phyloP scores from a whole-genome alignment of 2,329 filamentous ascomycete species.

The Trematosphaeria pertusa region DNA sequence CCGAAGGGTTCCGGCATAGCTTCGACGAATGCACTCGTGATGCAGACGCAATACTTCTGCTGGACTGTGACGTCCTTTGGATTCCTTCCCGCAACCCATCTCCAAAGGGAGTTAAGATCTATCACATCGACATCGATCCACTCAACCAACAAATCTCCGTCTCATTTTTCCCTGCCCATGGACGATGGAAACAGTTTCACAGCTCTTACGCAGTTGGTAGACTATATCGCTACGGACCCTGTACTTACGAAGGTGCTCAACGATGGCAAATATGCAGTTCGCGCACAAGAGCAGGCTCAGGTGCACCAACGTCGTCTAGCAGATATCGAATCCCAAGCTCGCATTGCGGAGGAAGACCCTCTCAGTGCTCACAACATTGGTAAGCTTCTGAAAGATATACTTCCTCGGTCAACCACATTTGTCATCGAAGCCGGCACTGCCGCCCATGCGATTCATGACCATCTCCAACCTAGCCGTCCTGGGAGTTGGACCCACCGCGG shows the following conservation, averaged over 20 bases:
- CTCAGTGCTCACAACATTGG: slow-evolving; percentile 26
- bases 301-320: slow-evolving; percentile 26
- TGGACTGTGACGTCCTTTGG: slow-evolving; percentile 33
- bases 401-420: slow-evolving; percentile 18
- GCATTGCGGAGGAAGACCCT: slow-evolving; percentile 20
- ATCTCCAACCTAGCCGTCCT: slow-evolving; percentile 33
- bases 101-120: slow-evolving; percentile 60
- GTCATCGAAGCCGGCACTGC: slow-evolving; percentile 22
- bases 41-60: slow-evolving; percentile 23
- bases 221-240: slow-evolving; percentile 23
- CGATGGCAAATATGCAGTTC: slow-evolving; percentile 2
- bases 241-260: slow-evolving; percentile 5
- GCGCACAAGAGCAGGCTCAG: slow-evolving; percentile 7
- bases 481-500: slow-evolving; percentile 63
- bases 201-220: slow-evolving; percentile 44
- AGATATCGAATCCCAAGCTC: slow-evolving; percentile 25
- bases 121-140: slow-evolving; percentile 71
- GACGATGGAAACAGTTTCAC: slow-evolving; percentile 67
- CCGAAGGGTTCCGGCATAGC: slow-evolving; percentile 18
- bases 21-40: slow-evolving; percentile 20
- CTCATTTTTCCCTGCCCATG: slow-evolving; percentile 72
- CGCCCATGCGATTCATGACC: slow-evolving; percentile 20
- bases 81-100: slow-evolving; percentile 57
- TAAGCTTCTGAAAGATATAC: slow-evolving; percentile 9
- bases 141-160: slow-evolving; percentile 76